phyloP scores from a whole-genome alignment of 495 filamentous ascomycete species.

The Neurospora sp. region DNA sequence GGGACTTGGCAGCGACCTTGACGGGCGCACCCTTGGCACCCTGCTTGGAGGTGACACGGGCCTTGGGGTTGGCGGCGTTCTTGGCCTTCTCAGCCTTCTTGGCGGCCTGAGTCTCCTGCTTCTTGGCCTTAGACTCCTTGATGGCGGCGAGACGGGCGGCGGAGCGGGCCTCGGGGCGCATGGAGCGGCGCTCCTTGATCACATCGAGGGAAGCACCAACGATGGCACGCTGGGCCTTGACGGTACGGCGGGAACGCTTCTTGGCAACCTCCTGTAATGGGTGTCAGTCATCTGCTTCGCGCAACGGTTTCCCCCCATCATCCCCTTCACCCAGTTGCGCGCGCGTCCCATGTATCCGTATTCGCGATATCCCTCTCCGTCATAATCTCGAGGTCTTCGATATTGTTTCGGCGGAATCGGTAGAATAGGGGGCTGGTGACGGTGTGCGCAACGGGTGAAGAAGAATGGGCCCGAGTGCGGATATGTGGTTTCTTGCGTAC shows the following conservation, averaged over 20 bases:
- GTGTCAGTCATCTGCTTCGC: conserved; percentile 32
- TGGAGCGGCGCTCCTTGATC: conserved; percentile 95
- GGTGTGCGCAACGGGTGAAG: conserved; percentile 7
- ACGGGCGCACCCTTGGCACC: conserved; percentile 80
- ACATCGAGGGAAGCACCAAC: conserved; percentile 98
- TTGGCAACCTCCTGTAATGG: conserved; percentile 86
- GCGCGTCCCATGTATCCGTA: neutral
- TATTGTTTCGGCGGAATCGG: neutral
- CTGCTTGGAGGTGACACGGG: conserved; percentile 87
- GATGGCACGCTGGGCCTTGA: conserved; percentile 98
- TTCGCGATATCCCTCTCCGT: neutral
- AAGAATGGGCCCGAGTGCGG: neutral
- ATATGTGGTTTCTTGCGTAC: conserved; percentile 46
- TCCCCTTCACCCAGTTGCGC: neutral
- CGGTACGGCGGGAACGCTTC: conserved; percentile 95
- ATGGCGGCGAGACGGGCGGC: conserved; percentile 88
- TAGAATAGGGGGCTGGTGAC: neutral
- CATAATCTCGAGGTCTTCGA: neutral
- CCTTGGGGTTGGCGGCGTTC: conserved; percentile 58
- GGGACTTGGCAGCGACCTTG: conserved; percentile 80
- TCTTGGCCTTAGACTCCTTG: conserved; percentile 96
- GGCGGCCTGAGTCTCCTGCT: conserved; percentile 66
- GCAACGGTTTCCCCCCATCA: neutral
- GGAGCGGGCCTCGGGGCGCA: conserved; percentile 87
- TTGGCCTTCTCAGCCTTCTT: conserved; percentile 99